Percentiles rank a stretch among this genome's conserved stretches.
phyloP scores from a whole-genome alignment of 2,329 filamentous ascomycete species.

The Cephalotrichum gorgonifer region DNA sequence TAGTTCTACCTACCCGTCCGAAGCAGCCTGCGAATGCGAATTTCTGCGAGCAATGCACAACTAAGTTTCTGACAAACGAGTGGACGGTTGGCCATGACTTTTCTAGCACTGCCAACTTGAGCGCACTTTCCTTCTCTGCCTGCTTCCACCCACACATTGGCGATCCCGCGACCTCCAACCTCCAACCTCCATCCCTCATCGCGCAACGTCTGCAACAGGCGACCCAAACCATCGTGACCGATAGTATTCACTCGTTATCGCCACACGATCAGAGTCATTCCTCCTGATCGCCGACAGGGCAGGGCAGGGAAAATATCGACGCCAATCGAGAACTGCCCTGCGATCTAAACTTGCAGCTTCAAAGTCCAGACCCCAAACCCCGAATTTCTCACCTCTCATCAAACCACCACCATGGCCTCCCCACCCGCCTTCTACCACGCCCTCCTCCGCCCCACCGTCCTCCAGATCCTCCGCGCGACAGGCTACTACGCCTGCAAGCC shows the following conservation, averaged over 20 bases:
- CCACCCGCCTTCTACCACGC: slow-evolving; percentile 52
- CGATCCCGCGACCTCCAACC: no score
- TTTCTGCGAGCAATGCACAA: no score
- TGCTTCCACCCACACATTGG: background rate
- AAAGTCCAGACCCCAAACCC: no score
- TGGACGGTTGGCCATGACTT: background rate
- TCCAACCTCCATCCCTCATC: background rate
- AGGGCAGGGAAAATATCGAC: no score
- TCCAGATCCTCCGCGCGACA: slow-evolving; percentile 84
- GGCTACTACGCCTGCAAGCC: slow-evolving; percentile 79
- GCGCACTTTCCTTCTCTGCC: background rate
- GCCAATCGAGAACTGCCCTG: background rate
- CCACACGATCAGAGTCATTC: no score
- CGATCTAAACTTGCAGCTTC: no score
- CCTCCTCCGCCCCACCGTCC: slow-evolving; percentile 73
- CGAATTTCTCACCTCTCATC: background rate
- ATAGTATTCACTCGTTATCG: no score
- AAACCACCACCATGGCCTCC: slow-evolving; percentile 29
- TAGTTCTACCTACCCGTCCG: no score
- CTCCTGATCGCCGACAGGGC: no score
- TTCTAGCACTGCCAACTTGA: background rate
- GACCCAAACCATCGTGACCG: no score
- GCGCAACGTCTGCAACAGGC: background rate
- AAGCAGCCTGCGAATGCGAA: no score
- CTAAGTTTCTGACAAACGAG: no score